Evolutionary conservation across 1,284 basidiomycete species (phyloP), one percentile per base, ranked within the genome.

Genomic region (Pascua sp.): DNA sequence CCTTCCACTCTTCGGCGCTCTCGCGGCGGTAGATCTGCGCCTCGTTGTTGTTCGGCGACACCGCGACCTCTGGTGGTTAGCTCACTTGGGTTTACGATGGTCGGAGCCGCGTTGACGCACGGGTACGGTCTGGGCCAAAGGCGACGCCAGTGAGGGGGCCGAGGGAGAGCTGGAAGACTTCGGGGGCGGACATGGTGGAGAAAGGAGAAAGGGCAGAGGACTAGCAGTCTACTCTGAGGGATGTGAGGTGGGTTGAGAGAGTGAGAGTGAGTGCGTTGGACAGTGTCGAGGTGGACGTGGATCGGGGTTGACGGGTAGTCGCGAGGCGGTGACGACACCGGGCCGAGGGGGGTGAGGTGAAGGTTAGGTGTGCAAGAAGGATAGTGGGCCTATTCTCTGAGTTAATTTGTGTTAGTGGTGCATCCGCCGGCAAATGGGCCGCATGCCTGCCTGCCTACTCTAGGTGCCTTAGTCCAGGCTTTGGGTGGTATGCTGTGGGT

Each of bases 31-130:
- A 90, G 73, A 98, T 90, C 75, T 89, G 87, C 5, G 89, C 88
- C 62, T 93, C 90, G 75, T 90, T 90, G 48, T 86, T 87, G 80
- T 96, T 97, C 73, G 95, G 82, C 71, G 90, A 92, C 51, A 94
- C 86, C 51, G 91, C 93, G 51, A 98, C 82, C 80, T 93, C 93
- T 95, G 66, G 5, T 17, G 17, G 55, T 44, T 37, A 62, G 42
- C 44, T 39, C 41, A 24, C 36, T 7, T 24, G 15, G 24, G 24
- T 32, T 7, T 32, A 32, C 24, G 4, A 32, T 32, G 24, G 4
- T 7, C 7, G 24, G 12, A 4, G 12, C 9, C 2, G 39, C 15
- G 15, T 12, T 10, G 11, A 81, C 87, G 72, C 68, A 95, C 93
- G 87, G 60, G 80, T 83, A 66, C 91, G 87, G 77, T 97, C 91